phyloP scores from a whole-genome alignment of 345 rosid species.

The Hirschfeldia incana region DNA sequence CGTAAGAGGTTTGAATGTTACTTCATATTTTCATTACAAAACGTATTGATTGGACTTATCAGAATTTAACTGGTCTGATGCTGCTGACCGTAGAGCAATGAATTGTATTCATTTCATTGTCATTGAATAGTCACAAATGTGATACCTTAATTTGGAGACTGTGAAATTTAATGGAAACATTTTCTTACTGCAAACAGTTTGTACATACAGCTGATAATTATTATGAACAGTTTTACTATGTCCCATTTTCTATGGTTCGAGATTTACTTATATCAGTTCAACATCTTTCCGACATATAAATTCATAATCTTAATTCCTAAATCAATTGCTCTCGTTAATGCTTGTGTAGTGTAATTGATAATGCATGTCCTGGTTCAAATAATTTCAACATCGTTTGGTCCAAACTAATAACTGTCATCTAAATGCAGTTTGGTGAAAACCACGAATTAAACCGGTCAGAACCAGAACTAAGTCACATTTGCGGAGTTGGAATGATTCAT shows the following conservation, averaged over 20 bases:
- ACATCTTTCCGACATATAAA: background rate
- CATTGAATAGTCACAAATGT: background rate
- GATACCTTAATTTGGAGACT: constrained; percentile 8
- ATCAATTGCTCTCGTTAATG: background rate
- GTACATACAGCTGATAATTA: constrained; percentile 5
- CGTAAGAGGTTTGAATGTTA: background rate
- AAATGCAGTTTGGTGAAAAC: background rate
- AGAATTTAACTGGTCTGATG: background rate
- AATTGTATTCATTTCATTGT: background rate
- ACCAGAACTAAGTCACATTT: constrained; percentile 7
- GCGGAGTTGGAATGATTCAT: background rate
- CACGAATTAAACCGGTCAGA: background rate
- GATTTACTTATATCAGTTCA: background rate
- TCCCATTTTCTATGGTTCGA: background rate
- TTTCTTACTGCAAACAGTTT: constrained; percentile 14
- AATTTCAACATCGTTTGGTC: background rate
- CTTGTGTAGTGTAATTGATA: background rate
- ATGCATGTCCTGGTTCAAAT: background rate
- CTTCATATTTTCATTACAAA: background rate
- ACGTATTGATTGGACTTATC: background rate
- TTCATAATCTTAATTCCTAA: background rate
- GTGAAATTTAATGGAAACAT: constrained; percentile 16
- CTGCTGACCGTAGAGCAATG: background rate
- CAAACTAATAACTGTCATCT: background rate
- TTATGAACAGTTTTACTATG: constrained; percentile 6